Conservation (phyloP, 257 asterid species). For the Solanum raphanifolium region DNA sequence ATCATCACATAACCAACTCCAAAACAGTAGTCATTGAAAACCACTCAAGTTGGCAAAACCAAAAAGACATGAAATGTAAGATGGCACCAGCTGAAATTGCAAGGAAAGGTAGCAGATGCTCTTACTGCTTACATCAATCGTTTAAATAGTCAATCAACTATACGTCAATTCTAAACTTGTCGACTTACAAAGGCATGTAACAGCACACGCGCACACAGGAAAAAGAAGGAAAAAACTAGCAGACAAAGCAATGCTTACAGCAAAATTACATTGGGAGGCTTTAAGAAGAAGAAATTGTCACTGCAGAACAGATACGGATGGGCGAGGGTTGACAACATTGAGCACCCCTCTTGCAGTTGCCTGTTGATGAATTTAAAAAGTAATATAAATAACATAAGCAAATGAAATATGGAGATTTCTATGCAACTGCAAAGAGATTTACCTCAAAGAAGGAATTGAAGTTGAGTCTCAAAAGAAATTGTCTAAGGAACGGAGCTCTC, state of each 20-base stretch:
- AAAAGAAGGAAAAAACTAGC: neutral
- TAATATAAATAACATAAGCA: neutral
- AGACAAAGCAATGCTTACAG: neutral
- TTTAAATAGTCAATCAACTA: neutral
- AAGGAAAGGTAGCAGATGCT: neutral
- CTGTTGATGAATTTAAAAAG: constrained; percentile 21
- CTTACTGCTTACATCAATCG: neutral
- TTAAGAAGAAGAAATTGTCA: constrained; percentile 9
- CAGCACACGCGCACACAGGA: neutral
- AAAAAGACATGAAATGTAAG: neutral
- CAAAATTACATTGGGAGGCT: neutral
- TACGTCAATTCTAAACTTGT: neutral
- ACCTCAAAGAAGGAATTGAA: constrained; percentile 95
- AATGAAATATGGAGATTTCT: neutral
- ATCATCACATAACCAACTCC: neutral
- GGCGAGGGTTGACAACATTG: constrained; percentile 78
- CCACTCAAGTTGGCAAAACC: neutral
- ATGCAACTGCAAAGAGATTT: neutral
- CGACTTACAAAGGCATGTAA: neutral
- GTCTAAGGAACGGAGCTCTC: constrained; percentile 95
- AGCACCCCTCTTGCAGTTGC: constrained; percentile 93
- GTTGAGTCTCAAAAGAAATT: constrained; percentile 94
- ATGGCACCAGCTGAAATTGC: neutral
- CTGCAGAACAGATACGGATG: constrained; percentile 39
- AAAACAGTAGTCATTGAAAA: neutral